Conservation (phyloP, 2,329 filamentous ascomycete genomes). For the Colletotrichum liaoningense region DNA sequence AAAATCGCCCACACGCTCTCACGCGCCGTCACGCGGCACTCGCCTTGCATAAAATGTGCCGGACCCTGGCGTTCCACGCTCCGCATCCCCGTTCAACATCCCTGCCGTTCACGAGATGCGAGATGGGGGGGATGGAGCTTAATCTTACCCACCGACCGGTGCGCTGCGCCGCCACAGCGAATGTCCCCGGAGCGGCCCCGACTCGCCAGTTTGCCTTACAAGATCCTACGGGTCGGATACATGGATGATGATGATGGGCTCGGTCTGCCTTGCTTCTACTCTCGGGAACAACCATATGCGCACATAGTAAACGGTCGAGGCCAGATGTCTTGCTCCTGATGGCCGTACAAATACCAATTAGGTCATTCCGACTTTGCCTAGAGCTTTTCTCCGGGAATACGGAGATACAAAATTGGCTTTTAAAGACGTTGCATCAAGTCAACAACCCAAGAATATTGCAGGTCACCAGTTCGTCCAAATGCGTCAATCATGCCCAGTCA, state of each 20-base stretch:
- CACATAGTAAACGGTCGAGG: background rate
- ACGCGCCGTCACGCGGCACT: slow-evolving; percentile 26
- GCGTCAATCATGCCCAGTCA: background rate
- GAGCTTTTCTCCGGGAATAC: background rate
- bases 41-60: slow-evolving; percentile 18
- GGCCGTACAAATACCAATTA: background rate
- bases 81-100: slow-evolving; percentile 27
- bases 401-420: background rate
- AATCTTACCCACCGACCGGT: slow-evolving; percentile 36
- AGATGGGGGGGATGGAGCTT: slow-evolving; percentile 35
- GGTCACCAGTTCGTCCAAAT: slow-evolving; percentile 12
- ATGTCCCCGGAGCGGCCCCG: slow-evolving; percentile 30
- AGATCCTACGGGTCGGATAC: background rate
- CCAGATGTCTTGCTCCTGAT: background rate
- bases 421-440: background rate
- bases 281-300: background rate
- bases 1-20: slow-evolving; percentile 25
- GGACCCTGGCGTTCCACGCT: slow-evolving; percentile 29
- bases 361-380: background rate
- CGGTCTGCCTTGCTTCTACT: background rate
- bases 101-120: slow-evolving; percentile 30
- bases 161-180: slow-evolving; percentile 29
- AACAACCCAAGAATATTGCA: background rate
- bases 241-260: background rate
- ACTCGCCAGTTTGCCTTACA: slow-evolving; percentile 22